Conservation (phyloP, 1,139 yeast species). For the Geotrichum bryndzae region DNA sequence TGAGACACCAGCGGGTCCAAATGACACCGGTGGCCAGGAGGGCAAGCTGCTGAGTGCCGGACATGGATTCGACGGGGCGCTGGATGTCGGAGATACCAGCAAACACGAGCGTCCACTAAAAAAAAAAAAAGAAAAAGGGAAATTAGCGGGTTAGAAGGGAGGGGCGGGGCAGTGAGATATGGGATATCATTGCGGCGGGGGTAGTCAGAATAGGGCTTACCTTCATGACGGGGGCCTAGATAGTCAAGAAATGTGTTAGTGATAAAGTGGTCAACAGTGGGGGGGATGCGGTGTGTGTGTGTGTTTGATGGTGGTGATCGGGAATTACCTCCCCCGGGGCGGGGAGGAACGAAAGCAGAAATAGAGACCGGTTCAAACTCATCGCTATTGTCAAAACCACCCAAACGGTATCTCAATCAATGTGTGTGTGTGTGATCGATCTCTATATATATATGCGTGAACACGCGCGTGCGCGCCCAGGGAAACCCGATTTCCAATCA, state of each 20-base stretch:
- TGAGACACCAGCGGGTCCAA: conserved; percentile 98
- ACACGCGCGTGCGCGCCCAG: too few species aligned
- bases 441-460: too few species aligned
- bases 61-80: conserved; percentile 86
- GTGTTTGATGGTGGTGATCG: background rate
- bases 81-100: conserved; percentile 84
- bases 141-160: background rate
- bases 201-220: conserved; percentile 22
- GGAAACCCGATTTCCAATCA: too few species aligned
- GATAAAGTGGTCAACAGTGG: too few species aligned
- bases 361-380: too few species aligned
- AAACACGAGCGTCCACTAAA: conserved; percentile 76
- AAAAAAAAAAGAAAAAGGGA: background rate
- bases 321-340: too few species aligned
- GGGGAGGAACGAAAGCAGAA: too few species aligned
- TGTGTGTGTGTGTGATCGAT: too few species aligned
- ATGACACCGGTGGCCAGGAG: conserved; percentile 86
- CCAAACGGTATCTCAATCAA: too few species aligned
- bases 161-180: background rate
- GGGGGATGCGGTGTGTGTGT: too few species aligned
- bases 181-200: background rate
- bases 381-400: too few species aligned
- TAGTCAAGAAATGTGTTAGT: background rate
- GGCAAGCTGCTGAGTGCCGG: conserved; percentile 90
- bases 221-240: conserved; percentile 49